Base-by-base conservation (phyloP, 2,329 filamentous ascomycete species). In the Fusarium lyarnte region DNA sequence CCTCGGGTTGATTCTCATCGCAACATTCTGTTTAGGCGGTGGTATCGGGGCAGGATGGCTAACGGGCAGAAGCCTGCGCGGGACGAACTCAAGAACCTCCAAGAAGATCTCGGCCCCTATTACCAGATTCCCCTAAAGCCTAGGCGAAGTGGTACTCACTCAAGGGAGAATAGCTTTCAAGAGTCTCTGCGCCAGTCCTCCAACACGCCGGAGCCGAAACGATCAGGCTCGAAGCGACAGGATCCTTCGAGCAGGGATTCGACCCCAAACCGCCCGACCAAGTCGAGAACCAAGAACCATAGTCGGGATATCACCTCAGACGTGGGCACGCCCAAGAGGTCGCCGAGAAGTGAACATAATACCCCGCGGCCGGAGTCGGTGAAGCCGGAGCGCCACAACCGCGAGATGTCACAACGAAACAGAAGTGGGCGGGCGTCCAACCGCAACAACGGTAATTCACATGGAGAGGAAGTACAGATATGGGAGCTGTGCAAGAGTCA, bases 351-450 rank as follows among this genome's bases (percentile, higher is more conserved):
- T 53, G 76, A 77, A 61, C 70, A 71, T 23, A 63, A 62, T 43
- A 77, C 73, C 29, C 75, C 76, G 49, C 71, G 63, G 42, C 66
- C 67, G n/a, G 75, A 78, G 57, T 66, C 72, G 66, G 63, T 62
- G 55, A 78, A 74, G 63, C 66, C 65, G 33, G 74, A 75, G 62
- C 72, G 65, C 36, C 66, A 71, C 35, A 72, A 60, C 39, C 67
- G 70, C 75, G 70, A 74, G 59, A 85, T 85, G 83, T 84, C 83
- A 46, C 83, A 85, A 75, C 80, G 83, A 67, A 84, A 83, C 67
- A 82, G 84, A 60, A 84, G 83, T 74, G 82, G 82, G 57, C 83
- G 84, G 69, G 83, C 82, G 42, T 83, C 82, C 43, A 83, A 83
- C 76, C 81, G 84, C 45, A 85, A 84, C 77, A 84, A 83, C 52